phyloP scores from a whole-genome alignment of 495 filamentous ascomycete species.

The Hyaloscypha finlandica region DNA sequence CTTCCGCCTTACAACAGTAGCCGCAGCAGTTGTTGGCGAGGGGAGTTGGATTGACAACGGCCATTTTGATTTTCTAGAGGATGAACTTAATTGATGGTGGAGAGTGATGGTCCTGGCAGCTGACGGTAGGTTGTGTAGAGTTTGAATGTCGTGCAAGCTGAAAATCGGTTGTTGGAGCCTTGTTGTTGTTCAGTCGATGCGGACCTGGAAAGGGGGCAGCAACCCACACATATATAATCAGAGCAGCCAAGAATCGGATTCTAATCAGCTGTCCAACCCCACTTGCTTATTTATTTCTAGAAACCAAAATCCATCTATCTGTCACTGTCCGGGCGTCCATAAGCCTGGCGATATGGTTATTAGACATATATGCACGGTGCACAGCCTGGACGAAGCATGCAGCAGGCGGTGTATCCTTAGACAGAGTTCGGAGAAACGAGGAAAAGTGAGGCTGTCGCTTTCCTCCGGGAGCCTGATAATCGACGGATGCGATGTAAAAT shows the following conservation, averaged over 20 bases:
- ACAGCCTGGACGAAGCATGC: slow-evolving; percentile 7
- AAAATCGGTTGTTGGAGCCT: background rate
- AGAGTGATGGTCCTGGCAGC: background rate
- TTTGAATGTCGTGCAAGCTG: slow-evolving; percentile 1
- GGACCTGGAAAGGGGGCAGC: background rate
- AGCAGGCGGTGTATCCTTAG: slow-evolving; percentile 1
- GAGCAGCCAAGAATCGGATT: background rate
- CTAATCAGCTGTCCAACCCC: slow-evolving; percentile 16
- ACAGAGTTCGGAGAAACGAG: background rate
- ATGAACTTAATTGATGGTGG: background rate
- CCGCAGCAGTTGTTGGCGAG: slow-evolving; percentile 32
- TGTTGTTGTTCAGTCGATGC: background rate
- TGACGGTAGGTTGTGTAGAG: background rate
- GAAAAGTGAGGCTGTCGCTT: slow-evolving; percentile 15
- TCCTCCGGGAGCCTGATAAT: background rate
- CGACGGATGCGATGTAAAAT: background rate
- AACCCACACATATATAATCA: slow-evolving; percentile 1
- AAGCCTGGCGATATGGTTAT: slow-evolving; percentile 6
- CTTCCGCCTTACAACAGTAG: slow-evolving; percentile 33
- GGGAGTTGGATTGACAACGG: slow-evolving; percentile 18
- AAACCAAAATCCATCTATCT: slow-evolving; percentile 5
- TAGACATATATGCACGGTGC: background rate
- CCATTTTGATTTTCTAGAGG: slow-evolving; percentile 15
- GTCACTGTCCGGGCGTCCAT: background rate
- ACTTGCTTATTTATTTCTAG: slow-evolving; percentile 15